Conservation (phyloP, 345 rosid species). For the Citrus mangshanensis region DNA sequence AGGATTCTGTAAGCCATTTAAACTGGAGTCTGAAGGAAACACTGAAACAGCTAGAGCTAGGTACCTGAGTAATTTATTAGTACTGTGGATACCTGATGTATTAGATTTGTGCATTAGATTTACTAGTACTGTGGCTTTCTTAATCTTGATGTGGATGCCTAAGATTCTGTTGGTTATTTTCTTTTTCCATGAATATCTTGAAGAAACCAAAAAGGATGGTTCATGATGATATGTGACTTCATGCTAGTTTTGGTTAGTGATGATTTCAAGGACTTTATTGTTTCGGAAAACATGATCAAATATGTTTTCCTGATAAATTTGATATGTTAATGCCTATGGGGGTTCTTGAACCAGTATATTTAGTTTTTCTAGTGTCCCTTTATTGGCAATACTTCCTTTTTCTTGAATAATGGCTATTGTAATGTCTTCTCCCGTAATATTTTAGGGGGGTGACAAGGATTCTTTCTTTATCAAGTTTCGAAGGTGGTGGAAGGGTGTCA, state of each 20-base stretch:
- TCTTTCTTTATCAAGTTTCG: conserved; percentile 68
- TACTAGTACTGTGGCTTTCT: neutral
- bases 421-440: conserved; percentile 10
- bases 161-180: neutral
- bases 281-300: neutral
- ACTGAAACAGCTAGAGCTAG: conserved; percentile 4
- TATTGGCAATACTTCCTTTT: neutral
- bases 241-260: neutral
- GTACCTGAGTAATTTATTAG: neutral
- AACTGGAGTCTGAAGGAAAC: neutral
- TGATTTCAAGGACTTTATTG: neutral
- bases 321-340: neutral
- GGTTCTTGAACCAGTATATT: neutral
- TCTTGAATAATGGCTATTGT: neutral
- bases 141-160: neutral
- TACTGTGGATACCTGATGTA: neutral
- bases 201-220: neutral
- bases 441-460: conserved; percentile 56
- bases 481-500: conserved; percentile 96
- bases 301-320: neutral
- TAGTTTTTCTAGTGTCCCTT: conserved; percentile 1
- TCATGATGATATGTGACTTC: neutral
- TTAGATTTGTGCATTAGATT: conserved; percentile 8
- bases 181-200: neutral
- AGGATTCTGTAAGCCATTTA: neutral